Conservation (phyloP, 2,329 filamentous ascomycete species). For the Chalaropsis ovoidea region DNA sequence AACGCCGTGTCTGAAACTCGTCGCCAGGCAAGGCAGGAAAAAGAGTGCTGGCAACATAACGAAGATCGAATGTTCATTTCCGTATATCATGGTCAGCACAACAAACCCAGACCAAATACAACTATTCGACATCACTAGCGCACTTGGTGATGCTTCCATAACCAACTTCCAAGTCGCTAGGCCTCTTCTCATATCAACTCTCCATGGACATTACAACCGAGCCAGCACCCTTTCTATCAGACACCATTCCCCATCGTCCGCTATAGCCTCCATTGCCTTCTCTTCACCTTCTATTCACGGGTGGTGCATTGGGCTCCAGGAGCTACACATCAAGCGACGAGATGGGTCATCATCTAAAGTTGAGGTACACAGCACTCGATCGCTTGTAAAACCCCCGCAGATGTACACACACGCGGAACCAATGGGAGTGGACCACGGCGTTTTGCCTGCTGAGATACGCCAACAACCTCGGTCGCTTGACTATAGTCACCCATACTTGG, state of each 20-base stretch:
- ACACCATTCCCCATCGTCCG: slow-evolving; percentile 42
- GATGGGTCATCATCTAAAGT: not conserved
- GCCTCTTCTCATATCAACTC: not conserved
- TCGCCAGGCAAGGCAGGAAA: not conserved
- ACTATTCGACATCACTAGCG: not conserved
- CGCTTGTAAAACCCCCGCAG: not conserved
- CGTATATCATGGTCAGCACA: not conserved
- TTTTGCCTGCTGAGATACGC: not conserved
- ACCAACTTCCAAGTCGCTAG: not conserved
- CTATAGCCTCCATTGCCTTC: slow-evolving; percentile 79
- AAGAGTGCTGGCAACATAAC: not conserved
- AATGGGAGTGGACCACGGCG: too few species aligned
- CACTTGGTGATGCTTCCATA: not conserved
- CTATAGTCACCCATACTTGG: slow-evolving; percentile 72
- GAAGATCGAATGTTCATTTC: slow-evolving; percentile 1
- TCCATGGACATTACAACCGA: not conserved
- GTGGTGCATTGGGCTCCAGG: slow-evolving; percentile 88
- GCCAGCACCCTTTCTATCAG: not conserved
- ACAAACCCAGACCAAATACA: not conserved
- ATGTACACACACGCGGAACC: not conserved
- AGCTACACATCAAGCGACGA: slow-evolving; percentile 52
- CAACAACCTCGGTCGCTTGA: slow-evolving; percentile 51
- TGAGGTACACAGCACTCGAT: not conserved
- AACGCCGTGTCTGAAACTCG: not conserved
- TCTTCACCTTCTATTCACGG: slow-evolving; percentile 67